Conservation (phyloP, 352 stramenopile genomes). For the Phytophthora ramorum region DNA sequence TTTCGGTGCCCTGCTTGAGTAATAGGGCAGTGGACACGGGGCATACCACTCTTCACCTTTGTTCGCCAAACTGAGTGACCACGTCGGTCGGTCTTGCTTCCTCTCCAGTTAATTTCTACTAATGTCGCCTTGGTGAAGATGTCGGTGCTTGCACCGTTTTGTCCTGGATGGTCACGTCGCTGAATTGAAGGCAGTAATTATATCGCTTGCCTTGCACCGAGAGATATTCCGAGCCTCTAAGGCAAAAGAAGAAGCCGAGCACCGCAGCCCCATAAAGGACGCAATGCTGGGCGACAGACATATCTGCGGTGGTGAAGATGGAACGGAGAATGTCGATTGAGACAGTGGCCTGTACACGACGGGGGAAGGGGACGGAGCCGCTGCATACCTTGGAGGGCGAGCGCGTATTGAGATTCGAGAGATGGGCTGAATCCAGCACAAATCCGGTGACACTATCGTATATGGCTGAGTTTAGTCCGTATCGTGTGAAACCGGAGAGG, state of each 20-base stretch:
- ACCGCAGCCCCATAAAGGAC: slow-evolving; percentile 23
- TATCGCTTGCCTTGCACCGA: neutral
- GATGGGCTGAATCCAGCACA: neutral
- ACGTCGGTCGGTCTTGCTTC: slow-evolving; percentile 12
- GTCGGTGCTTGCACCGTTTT: neutral
- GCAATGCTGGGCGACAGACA: slow-evolving; percentile 20
- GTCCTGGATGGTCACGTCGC: slow-evolving; percentile 4
- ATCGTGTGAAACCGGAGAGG: slow-evolving; percentile 6
- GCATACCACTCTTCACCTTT: slow-evolving; percentile 14
- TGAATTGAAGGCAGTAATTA: slow-evolving; percentile 12
- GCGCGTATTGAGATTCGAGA: neutral
- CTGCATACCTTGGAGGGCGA: slow-evolving; percentile 2
- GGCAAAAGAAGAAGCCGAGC: slow-evolving; percentile 19
- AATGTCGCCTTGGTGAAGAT: slow-evolving; percentile 2
- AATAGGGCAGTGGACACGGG: slow-evolving; percentile 8
- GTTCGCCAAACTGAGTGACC: neutral
- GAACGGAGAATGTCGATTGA: slow-evolving; percentile 5
- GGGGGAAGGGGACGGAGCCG: neutral
- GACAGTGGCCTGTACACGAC: slow-evolving; percentile 2
- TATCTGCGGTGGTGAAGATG: neutral
- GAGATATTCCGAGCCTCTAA: slow-evolving; percentile 12
- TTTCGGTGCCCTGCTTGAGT: neutral
- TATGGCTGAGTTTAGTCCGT: neutral
- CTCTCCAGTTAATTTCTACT: slow-evolving; percentile 2
- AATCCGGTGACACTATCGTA: slow-evolving; percentile 2